A percentile compares a stretch with the other conserved stretches of the same genome.
Conservation (phyloP, 23 red algal species). For the Pyropia yezoensis region DNA sequence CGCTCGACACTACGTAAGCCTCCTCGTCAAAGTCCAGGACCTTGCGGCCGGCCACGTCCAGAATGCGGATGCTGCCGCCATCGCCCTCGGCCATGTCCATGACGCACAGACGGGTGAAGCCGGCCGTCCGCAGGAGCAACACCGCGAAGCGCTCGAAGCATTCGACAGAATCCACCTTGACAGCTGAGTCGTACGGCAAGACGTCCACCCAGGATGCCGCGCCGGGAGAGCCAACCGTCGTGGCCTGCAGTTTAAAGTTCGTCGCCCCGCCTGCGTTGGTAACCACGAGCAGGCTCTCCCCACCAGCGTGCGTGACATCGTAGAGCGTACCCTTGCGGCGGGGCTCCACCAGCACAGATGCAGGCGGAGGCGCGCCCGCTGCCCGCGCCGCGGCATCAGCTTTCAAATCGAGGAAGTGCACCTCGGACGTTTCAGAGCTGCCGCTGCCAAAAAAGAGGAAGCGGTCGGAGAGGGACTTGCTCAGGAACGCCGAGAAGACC, state of each 20-base stretch:
- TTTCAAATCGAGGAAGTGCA: conserved; percentile 39
- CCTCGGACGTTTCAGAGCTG: conserved; percentile 47
- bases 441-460: conserved; percentile 53
- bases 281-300: conserved; percentile 21
- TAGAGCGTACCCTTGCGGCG: conserved; percentile 25
- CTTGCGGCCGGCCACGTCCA: conserved; percentile 16
- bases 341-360: conserved; percentile 12
- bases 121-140: conserved; percentile 19
- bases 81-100: background rate
- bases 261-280: conserved; percentile 50
- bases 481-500: conserved; percentile 27
- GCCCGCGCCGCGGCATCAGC: conserved; percentile 6
- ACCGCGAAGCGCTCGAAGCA: conserved; percentile 52
- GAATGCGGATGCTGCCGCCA: conserved; percentile 6
- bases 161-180: conserved; percentile 33
- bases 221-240: conserved; percentile 2
- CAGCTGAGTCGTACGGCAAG: conserved; percentile 27
- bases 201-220: conserved; percentile 33
- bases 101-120: conserved; percentile 40
- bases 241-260: conserved; percentile 46
- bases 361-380: no score
- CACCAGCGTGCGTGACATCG: conserved; percentile 20
- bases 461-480: conserved; percentile 32
- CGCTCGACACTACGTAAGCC: conserved; percentile 26
- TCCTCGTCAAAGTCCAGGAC: conserved; percentile 21